These are phyloP conservation scores for Amniculicola lignicola DNA, from an alignment of 495 filamentous ascomycete species.

Conservation along the genomic window DNA sequence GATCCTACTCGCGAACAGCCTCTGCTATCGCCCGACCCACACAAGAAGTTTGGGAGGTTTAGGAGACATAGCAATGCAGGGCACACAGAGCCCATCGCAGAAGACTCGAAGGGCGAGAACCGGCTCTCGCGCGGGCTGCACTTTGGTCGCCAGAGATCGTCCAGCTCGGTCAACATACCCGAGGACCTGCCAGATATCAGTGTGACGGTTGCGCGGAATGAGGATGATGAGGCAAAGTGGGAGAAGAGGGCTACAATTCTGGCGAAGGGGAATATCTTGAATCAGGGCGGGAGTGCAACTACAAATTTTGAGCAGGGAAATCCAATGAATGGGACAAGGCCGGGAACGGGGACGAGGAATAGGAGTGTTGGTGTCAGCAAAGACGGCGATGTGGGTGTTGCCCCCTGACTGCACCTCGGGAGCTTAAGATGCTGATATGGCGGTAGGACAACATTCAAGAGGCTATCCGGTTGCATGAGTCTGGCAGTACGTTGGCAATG, in stretches of 20 bases:
- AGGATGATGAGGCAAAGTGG: slow-evolving; percentile 61
- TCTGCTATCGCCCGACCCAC: slow-evolving; percentile 30
- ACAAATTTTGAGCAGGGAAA: slow-evolving; percentile 48
- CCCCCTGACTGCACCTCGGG: neutral
- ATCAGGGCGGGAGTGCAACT: slow-evolving; percentile 27
- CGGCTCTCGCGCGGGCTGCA: slow-evolving; percentile 68
- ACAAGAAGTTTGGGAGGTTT: slow-evolving; percentile 41
- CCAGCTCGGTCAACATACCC: slow-evolving; percentile 69
- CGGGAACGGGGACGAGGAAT: no score
- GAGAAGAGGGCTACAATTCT: slow-evolving; percentile 86
- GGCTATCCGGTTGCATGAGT: slow-evolving; percentile 92
- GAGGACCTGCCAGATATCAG: slow-evolving; percentile 61
- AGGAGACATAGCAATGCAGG: slow-evolving; percentile 46
- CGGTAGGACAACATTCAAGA: slow-evolving; percentile 84
- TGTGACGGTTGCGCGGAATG: slow-evolving; percentile 48
- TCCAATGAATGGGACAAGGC: slow-evolving; percentile 26
- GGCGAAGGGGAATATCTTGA: slow-evolving; percentile 60
- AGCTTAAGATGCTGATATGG: slow-evolving; percentile 5
- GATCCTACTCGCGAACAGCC: slow-evolving; percentile 36
- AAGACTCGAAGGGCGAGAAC: slow-evolving; percentile 44
- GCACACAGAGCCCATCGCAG: no score
- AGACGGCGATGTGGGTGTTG: slow-evolving; percentile 30
- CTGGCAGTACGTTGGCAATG: slow-evolving; percentile 54
- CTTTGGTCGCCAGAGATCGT: slow-evolving; percentile 52
- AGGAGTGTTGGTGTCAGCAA: slow-evolving; percentile 38